Evolutionary conservation across 1,284 basidiomycete genomes (phyloP).

Genomic region (Moesziomyces parantarcticus): DNA sequence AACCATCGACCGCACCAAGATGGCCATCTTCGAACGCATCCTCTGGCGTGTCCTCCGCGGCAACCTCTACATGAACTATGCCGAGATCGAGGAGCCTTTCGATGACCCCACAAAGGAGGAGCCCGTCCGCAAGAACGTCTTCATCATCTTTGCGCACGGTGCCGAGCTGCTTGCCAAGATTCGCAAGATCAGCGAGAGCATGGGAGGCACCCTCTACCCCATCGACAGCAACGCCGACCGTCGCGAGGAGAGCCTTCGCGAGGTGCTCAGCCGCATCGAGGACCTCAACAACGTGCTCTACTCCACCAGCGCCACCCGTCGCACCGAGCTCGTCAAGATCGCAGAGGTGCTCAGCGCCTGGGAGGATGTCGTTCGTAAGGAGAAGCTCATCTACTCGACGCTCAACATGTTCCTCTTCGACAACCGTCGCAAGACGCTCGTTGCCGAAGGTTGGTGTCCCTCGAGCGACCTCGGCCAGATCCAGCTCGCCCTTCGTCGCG

Average conservation of each 20-base stretch:
- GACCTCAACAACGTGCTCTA: conserved; percentile 89
- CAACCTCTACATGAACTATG: conserved; percentile 99
- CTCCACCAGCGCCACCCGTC: conserved; percentile 74
- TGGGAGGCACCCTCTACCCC: conserved; percentile 96
- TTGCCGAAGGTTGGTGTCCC: conserved; percentile 98
- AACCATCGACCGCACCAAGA: conserved; percentile 90
- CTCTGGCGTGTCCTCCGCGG: conserved; percentile 98
- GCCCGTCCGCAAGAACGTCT: conserved; percentile 83
- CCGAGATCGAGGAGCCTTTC: conserved; percentile 91
- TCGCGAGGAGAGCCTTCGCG: conserved; percentile 86
- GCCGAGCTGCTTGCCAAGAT: conserved; percentile 93
- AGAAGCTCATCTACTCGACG: conserved; percentile 83
- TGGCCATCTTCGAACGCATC: conserved; percentile 95
- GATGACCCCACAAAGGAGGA: conserved; percentile 79
- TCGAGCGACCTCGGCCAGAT: conserved; percentile 87
- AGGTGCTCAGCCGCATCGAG: conserved; percentile 88
- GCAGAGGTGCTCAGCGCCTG: conserved; percentile 88
- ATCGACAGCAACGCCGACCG: conserved; percentile 94
- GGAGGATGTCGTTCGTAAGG: conserved; percentile 93
- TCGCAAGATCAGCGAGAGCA: conserved; percentile 96
- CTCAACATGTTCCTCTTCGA: conserved; percentile 83
- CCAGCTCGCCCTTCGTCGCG: conserved; percentile 87
- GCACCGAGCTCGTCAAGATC: conserved; percentile 84
- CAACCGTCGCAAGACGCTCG: conserved; percentile 88
- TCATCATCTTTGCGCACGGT: conserved; percentile 99